Percentiles rank a stretch among this genome's conserved stretches.
Conservation (phyloP, 768 basidiomycete genomes). For the Lactarius hatsudake region DNA sequence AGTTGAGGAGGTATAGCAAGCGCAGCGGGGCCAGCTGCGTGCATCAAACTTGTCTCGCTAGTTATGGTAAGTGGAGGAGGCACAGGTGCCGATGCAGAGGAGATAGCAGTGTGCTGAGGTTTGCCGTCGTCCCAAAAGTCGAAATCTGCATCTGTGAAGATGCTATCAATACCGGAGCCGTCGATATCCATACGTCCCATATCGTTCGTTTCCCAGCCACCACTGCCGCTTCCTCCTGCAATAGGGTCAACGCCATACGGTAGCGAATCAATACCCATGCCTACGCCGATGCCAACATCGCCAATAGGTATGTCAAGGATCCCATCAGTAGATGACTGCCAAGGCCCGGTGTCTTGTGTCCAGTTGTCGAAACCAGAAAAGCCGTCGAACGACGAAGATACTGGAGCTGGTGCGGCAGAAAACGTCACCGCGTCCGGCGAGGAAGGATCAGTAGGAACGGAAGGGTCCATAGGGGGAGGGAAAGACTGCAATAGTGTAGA, state of each 20-base stretch:
- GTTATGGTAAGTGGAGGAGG: constrained; percentile 27
- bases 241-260: constrained; percentile 48
- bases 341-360: constrained; percentile 30
- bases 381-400: constrained; percentile 30
- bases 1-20: constrained; percentile 37
- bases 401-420: constrained; percentile 27
- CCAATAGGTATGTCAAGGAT: constrained; percentile 24
- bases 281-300: constrained; percentile 33
- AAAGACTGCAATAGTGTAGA: constrained; percentile 15
- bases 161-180: constrained; percentile 33
- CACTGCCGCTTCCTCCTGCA: constrained; percentile 33
- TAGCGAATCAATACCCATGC: constrained; percentile 37
- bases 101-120: constrained; percentile 39
- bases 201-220: constrained; percentile 27
- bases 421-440: constrained; percentile 25
- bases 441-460: constrained; percentile 7
- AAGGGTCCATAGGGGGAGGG: constrained; percentile 7
- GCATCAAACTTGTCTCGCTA: constrained; percentile 30
- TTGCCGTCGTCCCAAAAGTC: constrained; percentile 67
- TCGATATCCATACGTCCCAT: constrained; percentile 34
- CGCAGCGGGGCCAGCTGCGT: constrained; percentile 36
- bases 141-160: constrained; percentile 85
- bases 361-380: constrained; percentile 48
- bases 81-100: constrained; percentile 28
- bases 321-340: constrained; percentile 21